Conservation (phyloP, 495 filamentous ascomycete genomes). For the Lepraria neglecta region DNA sequence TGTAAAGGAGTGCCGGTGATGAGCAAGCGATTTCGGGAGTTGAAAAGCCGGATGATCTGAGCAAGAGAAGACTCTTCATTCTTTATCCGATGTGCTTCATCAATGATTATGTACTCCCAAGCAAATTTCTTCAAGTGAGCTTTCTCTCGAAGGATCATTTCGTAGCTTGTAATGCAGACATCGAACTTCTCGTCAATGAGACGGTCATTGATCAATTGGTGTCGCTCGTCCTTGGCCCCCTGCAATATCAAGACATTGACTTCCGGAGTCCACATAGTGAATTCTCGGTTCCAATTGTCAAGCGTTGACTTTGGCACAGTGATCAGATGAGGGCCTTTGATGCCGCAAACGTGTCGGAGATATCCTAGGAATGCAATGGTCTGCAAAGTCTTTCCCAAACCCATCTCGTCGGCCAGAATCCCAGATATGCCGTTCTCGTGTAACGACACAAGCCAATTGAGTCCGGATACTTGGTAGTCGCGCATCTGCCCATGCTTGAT, state of each 20-base stretch:
- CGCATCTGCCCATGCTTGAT: conserved; percentile 83
- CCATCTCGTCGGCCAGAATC: conserved; percentile 97
- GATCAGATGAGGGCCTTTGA: conserved; percentile 87
- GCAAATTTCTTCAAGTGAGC: conserved; percentile 93
- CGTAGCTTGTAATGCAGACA: conserved; percentile 91
- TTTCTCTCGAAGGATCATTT: conserved; percentile 95
- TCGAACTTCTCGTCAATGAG: conserved; percentile 89
- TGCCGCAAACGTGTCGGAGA: conserved; percentile 79
- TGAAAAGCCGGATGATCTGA: conserved; percentile 95
- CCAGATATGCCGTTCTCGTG: conserved; percentile 99
- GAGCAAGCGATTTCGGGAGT: conserved; percentile 87
- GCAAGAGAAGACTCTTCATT: conserved; percentile 97
- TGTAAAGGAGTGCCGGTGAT: conserved; percentile 98
- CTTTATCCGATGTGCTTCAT: conserved; percentile 98
- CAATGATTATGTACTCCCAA: conserved; percentile 99
- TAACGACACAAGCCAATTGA: conserved; percentile 98
- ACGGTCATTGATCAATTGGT: conserved; percentile 81
- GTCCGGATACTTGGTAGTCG: conserved; percentile 88
- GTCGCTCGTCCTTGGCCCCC: conserved; percentile 89
- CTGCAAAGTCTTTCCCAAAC: conserved; percentile 88
- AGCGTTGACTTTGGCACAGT: conserved; percentile 95
- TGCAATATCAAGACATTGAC: conserved; percentile 92
- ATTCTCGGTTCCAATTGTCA: conserved; percentile 97
- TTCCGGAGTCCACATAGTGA: conserved; percentile 88
- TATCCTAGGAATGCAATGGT: conserved; percentile 91